Conservation (phyloP, 345 rosid species). For the Pistacia integerrima region DNA sequence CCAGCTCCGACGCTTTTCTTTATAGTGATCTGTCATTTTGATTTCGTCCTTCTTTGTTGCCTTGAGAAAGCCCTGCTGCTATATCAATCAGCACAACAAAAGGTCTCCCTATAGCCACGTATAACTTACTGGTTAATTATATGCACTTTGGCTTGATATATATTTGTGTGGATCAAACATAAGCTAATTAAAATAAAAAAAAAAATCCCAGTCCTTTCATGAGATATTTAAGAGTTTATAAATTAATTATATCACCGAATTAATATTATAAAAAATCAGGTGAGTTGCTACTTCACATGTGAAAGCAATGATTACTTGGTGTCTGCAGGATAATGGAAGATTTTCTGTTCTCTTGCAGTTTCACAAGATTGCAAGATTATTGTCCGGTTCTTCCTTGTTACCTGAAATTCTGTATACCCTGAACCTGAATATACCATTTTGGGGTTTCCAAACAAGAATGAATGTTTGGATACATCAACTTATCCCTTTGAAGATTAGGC, state of each 20-base stretch:
- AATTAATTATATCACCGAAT: no score
- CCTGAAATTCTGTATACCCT: no score
- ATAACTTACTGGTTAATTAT: background rate
- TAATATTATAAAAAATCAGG: background rate
- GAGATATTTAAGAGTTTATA: background rate
- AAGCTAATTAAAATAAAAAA: background rate
- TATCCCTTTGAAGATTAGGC: no score
- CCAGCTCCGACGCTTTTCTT: background rate
- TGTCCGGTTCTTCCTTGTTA: background rate
- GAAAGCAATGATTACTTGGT: background rate
- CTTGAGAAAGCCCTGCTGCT: background rate
- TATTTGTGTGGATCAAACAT: background rate
- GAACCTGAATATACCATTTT: no score
- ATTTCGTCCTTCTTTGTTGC: background rate
- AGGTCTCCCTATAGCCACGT: slow-evolving; percentile 13
- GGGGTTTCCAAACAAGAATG: no score
- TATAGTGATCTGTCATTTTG: slow-evolving; percentile 13
- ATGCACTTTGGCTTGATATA: background rate
- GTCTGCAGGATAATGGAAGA: background rate
- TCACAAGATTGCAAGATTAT: background rate
- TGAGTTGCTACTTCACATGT: background rate
- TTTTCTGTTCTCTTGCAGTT: background rate
- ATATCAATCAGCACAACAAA: slow-evolving; percentile 6
- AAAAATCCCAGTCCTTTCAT: background rate
- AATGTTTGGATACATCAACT: no score